Base-by-base conservation (phyloP, 495 filamentous ascomycete species). In the Delitschia confertaspora region DNA sequence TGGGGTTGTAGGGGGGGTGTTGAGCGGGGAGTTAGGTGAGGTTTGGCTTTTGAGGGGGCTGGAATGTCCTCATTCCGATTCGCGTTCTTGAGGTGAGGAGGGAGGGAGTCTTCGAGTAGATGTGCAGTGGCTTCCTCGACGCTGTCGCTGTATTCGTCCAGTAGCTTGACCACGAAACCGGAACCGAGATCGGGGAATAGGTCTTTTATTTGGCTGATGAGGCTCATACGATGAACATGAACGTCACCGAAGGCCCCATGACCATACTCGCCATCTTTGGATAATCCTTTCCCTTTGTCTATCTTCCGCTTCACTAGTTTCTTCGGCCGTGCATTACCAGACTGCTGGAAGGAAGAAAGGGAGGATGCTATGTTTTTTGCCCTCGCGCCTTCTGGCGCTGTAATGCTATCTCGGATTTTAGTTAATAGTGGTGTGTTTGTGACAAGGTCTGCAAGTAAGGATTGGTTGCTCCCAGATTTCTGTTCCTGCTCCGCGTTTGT, bases 181-280 rank as follows among this genome's bases (percentile, higher is more conserved):
- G 83, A 77, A 2, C 88, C 91, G 6, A 98, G 71, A 44, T 89
- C 76, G 0, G 91, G 87, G 62, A 98, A 95, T 18, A 98, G 69
- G 55, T 98, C 91, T 57, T 94, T 87, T 26, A 98, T 70, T 63
- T 89, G 84, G 5, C 78, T 80, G 35, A 95, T 75, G 20, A 88
- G 74, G 55, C 78, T 86, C 76, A 89, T 80, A 20, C 73, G 79
- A 65, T 94, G 85, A 31, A 85, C 65, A 57, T 87, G 85, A 9
- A 89, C 65, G 13, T 80, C 71, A 7, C 69, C 69, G 26, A 65
- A 42, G 17, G 63, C 46, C 43, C 60, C 18, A 55, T 56, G 25
- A 61, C 65, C 40, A 65, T 70, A 58, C 27, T 71, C 70, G 29
- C 65, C 59, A 20, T 45, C 51, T 6, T 57, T 58, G 36, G 66